These are phyloP conservation scores for Akanthomyces muscarius DNA, from an alignment of 2,329 filamentous ascomycete species.

Conservation along the genomic window DNA sequence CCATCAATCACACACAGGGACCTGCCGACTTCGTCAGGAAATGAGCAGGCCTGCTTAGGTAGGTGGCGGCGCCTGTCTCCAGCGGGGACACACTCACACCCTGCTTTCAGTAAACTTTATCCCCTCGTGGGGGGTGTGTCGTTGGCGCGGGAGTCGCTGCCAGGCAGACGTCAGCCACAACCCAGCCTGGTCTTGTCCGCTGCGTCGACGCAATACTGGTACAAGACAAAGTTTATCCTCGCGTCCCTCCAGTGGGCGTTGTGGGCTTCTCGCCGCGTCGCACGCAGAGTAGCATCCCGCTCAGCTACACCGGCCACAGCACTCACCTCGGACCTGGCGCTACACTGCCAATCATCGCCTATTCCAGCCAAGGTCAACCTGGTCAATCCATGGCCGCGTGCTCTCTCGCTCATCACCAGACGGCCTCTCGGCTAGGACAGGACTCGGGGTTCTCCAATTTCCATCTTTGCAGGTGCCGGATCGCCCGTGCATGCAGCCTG, in stretches of 20 bases:
- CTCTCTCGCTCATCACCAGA: neutral
- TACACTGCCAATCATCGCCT: constrained; percentile 8
- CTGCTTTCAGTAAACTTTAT: neutral
- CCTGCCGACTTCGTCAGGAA: neutral
- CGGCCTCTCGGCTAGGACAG: neutral
- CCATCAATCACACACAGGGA: neutral
- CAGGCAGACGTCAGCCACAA: neutral
- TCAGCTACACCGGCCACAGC: constrained; percentile 4
- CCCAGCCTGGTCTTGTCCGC: neutral
- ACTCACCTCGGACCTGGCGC: constrained; percentile 4
- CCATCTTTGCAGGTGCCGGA: constrained; percentile 3
- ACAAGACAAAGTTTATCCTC: constrained; percentile 8
- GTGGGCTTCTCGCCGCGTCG: neutral
- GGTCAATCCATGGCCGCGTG: neutral
- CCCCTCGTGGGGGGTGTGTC: constrained; percentile 1
- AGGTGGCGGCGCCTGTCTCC: neutral
- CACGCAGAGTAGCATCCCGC: neutral
- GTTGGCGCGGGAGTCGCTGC: constrained; percentile 5
- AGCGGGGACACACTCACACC: neutral
- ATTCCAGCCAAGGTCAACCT: neutral
- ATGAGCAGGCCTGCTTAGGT: neutral
- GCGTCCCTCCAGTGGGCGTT: neutral
- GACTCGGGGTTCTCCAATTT: neutral
- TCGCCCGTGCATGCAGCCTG: constrained; percentile 6
- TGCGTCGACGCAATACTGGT: neutral